Percentiles rank a stretch among this genome's conserved stretches.
Conservation (phyloP, 768 basidiomycete genomes). For the Amylocystis lapponica region DNA sequence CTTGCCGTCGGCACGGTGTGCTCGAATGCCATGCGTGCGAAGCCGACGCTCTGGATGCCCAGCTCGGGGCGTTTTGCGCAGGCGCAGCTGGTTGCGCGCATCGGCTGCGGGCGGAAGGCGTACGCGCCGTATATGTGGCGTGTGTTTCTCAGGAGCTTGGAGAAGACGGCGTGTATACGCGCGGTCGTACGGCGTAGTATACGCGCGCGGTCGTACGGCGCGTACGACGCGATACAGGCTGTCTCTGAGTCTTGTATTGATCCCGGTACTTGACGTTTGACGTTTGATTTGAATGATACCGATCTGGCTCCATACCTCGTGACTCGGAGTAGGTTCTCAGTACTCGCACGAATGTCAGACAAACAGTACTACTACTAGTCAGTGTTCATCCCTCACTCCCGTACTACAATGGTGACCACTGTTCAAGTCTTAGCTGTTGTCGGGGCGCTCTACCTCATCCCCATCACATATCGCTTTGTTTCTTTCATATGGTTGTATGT, state of each 20-base stretch:
- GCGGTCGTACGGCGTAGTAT: no score
- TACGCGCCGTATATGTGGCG: background rate
- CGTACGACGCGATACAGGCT: background rate
- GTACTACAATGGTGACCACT: background rate
- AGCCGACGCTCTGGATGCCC: background rate
- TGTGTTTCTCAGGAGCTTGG: no score
- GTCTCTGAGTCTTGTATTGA: background rate
- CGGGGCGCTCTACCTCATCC: constrained; percentile 13
- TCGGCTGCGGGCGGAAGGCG: background rate
- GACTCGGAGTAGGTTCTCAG: no score
- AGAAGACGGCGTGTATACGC: no score
- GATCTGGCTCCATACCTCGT: background rate
- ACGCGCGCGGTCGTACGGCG: background rate
- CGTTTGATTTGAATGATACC: background rate
- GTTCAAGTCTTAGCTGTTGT: constrained; percentile 10
- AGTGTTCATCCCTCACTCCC: background rate
- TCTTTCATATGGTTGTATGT: constrained; percentile 19
- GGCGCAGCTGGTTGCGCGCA: background rate
- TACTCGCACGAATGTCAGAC: background rate
- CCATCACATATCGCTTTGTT: constrained; percentile 11
- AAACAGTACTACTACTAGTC: background rate
- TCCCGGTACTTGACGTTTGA: background rate
- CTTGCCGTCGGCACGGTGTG: constrained; percentile 15
- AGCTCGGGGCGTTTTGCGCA: background rate
- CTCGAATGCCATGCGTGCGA: background rate